Evolutionary conservation across 352 stramenopile species (phyloP).

Genomic region (Sclerospora graminicola): DNA sequence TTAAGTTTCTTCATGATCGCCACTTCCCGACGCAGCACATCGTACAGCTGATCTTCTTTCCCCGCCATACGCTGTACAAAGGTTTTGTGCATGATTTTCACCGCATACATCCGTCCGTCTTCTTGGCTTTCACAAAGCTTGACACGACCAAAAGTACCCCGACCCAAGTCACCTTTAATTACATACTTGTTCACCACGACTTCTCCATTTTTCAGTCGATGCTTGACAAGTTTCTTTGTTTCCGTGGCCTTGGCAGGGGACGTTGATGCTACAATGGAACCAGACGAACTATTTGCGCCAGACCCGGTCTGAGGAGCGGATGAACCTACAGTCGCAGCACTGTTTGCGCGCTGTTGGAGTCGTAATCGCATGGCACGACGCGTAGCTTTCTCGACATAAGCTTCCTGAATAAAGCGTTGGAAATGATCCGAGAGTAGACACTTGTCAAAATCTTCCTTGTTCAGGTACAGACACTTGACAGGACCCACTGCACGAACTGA

Average conservation of each 20-base stretch:
- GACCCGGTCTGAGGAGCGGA: conserved; percentile 13
- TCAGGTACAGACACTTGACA: conserved; percentile 82
- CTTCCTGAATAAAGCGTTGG: conserved; percentile 77
- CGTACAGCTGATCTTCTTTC: conserved; percentile 79
- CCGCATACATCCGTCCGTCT: conserved; percentile 71
- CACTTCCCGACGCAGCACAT: conserved; percentile 84
- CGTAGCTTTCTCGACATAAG: conserved; percentile 81
- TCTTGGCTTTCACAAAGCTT: conserved; percentile 77
- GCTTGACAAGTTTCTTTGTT: conserved; percentile 74
- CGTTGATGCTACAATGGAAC: conserved; percentile 18
- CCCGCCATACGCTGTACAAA: conserved; percentile 84
- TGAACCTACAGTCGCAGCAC: conserved; percentile 7
- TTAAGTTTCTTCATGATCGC: conserved; percentile 95
- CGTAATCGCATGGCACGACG: conserved; percentile 70
- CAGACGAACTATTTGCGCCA: conserved; percentile 16
- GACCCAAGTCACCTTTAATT: conserved; percentile 85
- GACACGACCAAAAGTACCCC: conserved; percentile 84
- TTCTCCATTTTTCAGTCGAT: conserved; percentile 73
- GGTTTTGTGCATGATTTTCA: conserved; percentile 88
- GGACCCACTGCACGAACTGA: conserved; percentile 67
- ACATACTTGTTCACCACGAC: conserved; percentile 92
- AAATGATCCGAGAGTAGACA: conserved; percentile 75
- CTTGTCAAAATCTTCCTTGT: conserved; percentile 83
- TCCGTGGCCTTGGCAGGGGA: conserved; percentile 60
- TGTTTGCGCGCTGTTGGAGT: conserved; percentile 47